Evolutionary conservation across 495 filamentous ascomycete genomes (phyloP), one percentile per base, ranked within the genome.

Genomic region (Penicillium robsamsonii): DNA sequence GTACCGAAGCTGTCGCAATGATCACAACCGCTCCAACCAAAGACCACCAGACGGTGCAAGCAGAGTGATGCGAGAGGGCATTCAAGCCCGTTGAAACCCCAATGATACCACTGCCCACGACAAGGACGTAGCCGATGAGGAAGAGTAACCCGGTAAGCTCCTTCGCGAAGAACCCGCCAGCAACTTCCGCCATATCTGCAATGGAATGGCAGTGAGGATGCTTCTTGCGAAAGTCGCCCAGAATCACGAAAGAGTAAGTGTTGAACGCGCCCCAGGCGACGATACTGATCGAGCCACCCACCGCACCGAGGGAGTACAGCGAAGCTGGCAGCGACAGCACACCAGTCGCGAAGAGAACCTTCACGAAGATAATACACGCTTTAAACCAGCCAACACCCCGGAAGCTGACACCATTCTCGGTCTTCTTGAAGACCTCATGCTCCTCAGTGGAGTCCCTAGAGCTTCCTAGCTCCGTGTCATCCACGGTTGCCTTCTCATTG

Each of bases 171-270:
- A 60, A 70, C 2, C 86, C 87, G 60, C 82, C 79, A 41, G 88
- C 78, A 24, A 92, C 71, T 25, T 80, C 64, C 5, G 84, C 84
- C 42, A 83, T 88, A 61, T 93, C 88, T n/a, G 85, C 84, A 47
- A 91, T 84, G 56, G 67, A 69, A 54, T 70, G 66, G 56, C 76
- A 80, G 40, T 74, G 68, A 12, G 68, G 68, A 46, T 68, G 46
- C n/a, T 33, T 27, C 20, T 61, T 56, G 47, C 70, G 69, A 44
- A 74, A 74, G 25, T 72, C 61, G 18, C 67, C 66, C 4, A 70
- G 47, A 27, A 72, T 63, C 37, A 71, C 57, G 29, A 64, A 62
- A 22, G 62, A 57, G 53, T 72, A 74, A 2, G 84, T 83, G 50
- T 88, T 86, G 27, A 89, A 57, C 12, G 84, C 63, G 18, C 86